A percentile compares a stretch with the other conserved stretches of the same genome.
Evolutionary conservation across 2,329 filamentous ascomycete species (phyloP).

Genomic region (Chaetomiaceae sp.): DNA sequence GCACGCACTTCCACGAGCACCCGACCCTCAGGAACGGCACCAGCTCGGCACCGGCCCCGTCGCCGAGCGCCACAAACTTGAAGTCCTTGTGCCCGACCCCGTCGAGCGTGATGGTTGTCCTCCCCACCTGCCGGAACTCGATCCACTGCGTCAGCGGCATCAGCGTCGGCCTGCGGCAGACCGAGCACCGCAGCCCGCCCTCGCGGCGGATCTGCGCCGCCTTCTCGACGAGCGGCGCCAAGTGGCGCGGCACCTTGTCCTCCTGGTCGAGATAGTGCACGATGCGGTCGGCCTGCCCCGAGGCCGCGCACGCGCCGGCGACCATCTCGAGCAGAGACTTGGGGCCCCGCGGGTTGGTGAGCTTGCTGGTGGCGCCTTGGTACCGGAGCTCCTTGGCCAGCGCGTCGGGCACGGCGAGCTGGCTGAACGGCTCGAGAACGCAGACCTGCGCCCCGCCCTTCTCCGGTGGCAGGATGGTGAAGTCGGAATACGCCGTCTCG

Average conservation of each 20-base stretch:
- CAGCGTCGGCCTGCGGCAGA: constrained; percentile 44
- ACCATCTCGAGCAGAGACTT: constrained; percentile 48
- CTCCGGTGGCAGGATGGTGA: constrained; percentile 15
- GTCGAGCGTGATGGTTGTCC: constrained; percentile 17
- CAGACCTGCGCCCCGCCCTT: not conserved
- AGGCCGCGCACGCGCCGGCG: constrained; percentile 37
- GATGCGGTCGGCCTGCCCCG: constrained; percentile 36
- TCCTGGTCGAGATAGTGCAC: constrained; percentile 12
- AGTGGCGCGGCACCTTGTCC: constrained; percentile 22
- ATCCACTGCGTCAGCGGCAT: constrained; percentile 53
- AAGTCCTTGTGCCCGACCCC: constrained; percentile 15
- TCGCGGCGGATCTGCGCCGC: constrained; percentile 37
- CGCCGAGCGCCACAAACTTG: constrained; percentile 21
- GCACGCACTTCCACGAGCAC: constrained; percentile 46
- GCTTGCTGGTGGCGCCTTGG: not conserved
- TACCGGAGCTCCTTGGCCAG: not conserved
- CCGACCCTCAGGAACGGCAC: constrained; percentile 44
- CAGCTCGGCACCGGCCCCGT: constrained; percentile 29
- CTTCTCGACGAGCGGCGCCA: constrained; percentile 36
- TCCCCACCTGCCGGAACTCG: constrained; percentile 50
- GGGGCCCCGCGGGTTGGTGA: constrained; percentile 27
- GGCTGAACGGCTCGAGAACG: constrained; percentile 18
- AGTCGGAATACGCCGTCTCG: constrained; percentile 20
- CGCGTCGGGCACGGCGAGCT: constrained; percentile 15
- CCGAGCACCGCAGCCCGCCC: constrained; percentile 47